Percentiles rank a stretch among this genome's conserved stretches.
Evolutionary conservation across 2,329 filamentous ascomycete genomes (phyloP).

Genomic region (Thielaviopsis euricoi): DNA sequence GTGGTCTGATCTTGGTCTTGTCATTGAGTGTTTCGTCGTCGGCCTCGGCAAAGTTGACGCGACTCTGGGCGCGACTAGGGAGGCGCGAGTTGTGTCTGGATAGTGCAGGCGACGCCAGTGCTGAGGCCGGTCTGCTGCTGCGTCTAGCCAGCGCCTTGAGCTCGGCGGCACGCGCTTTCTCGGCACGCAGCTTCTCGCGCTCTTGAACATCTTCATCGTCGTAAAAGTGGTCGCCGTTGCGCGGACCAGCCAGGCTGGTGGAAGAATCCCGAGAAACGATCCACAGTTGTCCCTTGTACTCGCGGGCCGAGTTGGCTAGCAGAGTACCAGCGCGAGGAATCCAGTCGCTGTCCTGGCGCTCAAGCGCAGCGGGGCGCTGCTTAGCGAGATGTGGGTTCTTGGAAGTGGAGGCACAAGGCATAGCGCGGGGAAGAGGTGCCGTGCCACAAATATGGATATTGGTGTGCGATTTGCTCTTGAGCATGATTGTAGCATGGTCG

Average conservation of each 20-base stretch:
- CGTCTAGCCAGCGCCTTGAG: background rate
- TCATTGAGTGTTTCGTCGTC: background rate
- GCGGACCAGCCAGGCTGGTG: slow-evolving; percentile 39
- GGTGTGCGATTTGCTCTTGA: slow-evolving; percentile 48
- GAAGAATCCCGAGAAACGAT: slow-evolving; percentile 48
- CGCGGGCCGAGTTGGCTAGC: slow-evolving; percentile 43
- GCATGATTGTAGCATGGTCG: slow-evolving; percentile 20
- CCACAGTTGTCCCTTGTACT: slow-evolving; percentile 55
- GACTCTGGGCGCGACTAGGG: slow-evolving; percentile 33
- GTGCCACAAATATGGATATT: slow-evolving; percentile 34
- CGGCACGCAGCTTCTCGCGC: slow-evolving; percentile 23
- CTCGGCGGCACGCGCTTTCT: slow-evolving; percentile 1
- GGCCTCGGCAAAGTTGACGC: slow-evolving; percentile 22
- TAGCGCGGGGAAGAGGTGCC: slow-evolving; percentile 8
- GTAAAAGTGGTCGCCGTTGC: slow-evolving; percentile 29
- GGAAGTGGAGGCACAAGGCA: background rate
- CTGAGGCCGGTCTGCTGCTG: slow-evolving; percentile 5
- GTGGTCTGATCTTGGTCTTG: background rate
- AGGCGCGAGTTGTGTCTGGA: background rate
- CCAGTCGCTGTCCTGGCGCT: slow-evolving; percentile 44
- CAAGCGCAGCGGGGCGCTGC: slow-evolving; percentile 15
- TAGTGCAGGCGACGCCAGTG: background rate
- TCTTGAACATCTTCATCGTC: slow-evolving; percentile 30
- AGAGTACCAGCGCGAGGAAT: slow-evolving; percentile 45
- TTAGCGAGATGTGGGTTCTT: slow-evolving; percentile 1